Evolutionary conservation across 352 stramenopile species (phyloP), one percentile per base, ranked within the genome.

Genomic region (Phytophthora crassamura): DNA sequence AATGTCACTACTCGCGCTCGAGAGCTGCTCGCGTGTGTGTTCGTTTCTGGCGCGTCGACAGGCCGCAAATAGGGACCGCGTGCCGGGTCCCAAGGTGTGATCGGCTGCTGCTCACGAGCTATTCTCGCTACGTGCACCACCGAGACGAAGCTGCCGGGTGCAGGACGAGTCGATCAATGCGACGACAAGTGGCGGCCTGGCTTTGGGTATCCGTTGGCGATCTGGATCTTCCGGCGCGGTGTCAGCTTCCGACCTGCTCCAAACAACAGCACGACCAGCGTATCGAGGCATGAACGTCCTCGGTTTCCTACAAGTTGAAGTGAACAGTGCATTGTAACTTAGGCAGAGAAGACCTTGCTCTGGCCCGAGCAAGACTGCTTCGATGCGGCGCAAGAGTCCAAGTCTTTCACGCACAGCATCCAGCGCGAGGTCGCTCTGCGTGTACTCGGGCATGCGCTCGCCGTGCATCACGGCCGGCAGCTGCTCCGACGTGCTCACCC

Each of bases 401-500:
- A 38, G 33, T 77, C 55, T 39, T 72, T 59, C 22, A 84, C 75
- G 22, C 75, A 84, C 14, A 84, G 39, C 75, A 82, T 82, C 75
- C 75, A 84, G 67, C 75, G 82, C n/a, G 42, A 66, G 0, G 65
- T 65, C n/a, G 50, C 69, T 8, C 52, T 46, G 53, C 69, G 42
- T 6, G 54, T 36, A 33, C 67, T 70, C 47, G 8, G 80, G 82
- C 77, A 89, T 89, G 16, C 77, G 66, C 79, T 89, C 75, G 30
- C 57, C 82, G 68, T 90, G 82, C 53, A 75, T 78, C 47, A 90
- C 82, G 12, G 82, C 66, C 16, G 77, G 79, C 30, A 89, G 41
- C 28, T 66, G 47, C 33, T 86, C 59, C 20, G 71, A 78, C 47
- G 80, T 76, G 36, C 48, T 50, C 45, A 89, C 65, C 80, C 80